These are phyloP conservation scores for Microsporum audouinii DNA, from an alignment of 2,329 filamentous ascomycete species.

Conservation along the genomic window DNA sequence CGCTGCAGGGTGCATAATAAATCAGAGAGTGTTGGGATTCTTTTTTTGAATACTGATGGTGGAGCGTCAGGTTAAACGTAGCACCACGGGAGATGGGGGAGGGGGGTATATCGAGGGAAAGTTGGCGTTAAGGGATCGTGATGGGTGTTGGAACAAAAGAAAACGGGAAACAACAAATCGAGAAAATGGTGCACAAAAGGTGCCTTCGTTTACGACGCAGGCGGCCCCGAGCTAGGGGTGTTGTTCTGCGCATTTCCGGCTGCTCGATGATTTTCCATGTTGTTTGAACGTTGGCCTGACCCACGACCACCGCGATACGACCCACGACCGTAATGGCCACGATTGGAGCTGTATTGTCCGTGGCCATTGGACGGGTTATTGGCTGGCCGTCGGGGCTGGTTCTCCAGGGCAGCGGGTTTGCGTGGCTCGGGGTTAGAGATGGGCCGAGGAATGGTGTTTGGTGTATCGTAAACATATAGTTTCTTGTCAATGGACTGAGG, in stretches of 20 bases:
- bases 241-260: constrained; percentile 18
- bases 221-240: constrained; percentile 8
- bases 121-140: neutral
- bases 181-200: neutral
- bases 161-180: neutral
- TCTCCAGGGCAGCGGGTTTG: constrained; percentile 14
- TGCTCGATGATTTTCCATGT: constrained; percentile 23
- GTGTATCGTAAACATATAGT: constrained; percentile 94
- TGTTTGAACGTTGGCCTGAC: constrained; percentile 32
- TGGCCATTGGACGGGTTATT: constrained; percentile 21
- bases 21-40: neutral
- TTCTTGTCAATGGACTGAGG: constrained; percentile 91
- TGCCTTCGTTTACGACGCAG: constrained; percentile 6
- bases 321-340: constrained; percentile 27
- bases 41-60: neutral
- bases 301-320: constrained; percentile 35
- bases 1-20: neutral
- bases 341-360: constrained; percentile 28
- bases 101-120: neutral
- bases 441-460: constrained; percentile 85
- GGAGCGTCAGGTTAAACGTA: neutral
- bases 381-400: constrained; percentile 11
- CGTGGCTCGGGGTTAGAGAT: constrained; percentile 42
- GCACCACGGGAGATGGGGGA: neutral
- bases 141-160: neutral